Base-by-base conservation (phyloP, 116 monocot species). In the Posidonia oceanica region DNA sequence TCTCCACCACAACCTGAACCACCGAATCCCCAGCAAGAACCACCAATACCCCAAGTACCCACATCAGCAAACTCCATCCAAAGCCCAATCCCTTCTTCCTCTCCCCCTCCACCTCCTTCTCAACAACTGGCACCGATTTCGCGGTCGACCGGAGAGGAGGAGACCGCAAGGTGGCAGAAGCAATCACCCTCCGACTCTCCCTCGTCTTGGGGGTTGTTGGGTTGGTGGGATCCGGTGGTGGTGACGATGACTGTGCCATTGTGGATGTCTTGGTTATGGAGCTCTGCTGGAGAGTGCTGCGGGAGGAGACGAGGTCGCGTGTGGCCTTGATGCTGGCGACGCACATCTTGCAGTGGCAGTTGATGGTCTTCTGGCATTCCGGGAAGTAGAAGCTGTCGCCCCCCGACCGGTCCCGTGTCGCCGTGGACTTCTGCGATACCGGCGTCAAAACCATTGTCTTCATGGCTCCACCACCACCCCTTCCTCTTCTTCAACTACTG, bases 291-390 rank as follows among this genome's bases (percentile, higher is more conserved):
- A 54, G 63, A 59, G 54, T 71, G 67, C 59, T 52, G 29, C 48
- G 59, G 42, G 63, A 71, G 55, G 85, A 83, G 67, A 92, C 17
- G 74, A 95, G 88, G 76, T 95, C 95, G 11, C 61, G 81, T 44
- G 95, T 95, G 62, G 88, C 91, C 59, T 83, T 38, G 78, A 91
- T 86, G 88, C 95, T 95, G 0, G 86, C 91, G 6, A 88, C 60
- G 83, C 95, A 95, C 74, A 95, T 91, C 37, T 86, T 81, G 77
- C 91, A 95, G 59, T 76, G 54, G 83, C 95, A 95, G 76, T 95
- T 91, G 75, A 86, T 74, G 71, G 84, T 86, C 59, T 86, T 95
- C 22, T 83, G 84, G 81, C 95, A 95, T 15, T 80, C 84, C 3
- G 85, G 90, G 77, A 75, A 94, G 84, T 94, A 94, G 62, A 39